Base-by-base conservation (phyloP, 768 basidiomycete species). In the Fistulinella prunicolor region DNA sequence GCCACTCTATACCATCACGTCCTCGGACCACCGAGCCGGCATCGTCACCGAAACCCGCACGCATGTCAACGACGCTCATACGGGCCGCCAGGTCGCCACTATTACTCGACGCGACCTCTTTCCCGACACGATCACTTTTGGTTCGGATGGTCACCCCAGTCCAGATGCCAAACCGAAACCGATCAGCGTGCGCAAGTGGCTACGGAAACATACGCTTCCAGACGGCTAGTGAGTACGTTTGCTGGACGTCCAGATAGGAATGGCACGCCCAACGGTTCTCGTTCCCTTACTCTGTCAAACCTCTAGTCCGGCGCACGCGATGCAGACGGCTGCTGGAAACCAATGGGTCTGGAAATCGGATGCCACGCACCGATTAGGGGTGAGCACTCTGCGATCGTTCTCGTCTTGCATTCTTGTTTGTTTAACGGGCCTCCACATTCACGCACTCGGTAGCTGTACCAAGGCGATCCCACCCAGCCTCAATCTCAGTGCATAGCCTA, bases 41-140 rank as follows among this genome's bases (percentile, higher is more conserved):
- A 28, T 22, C 16, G 41, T 42, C 9, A 26, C 57, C 2, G 46
- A 54, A 38, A 50, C 46, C 21, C 38, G 39, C 9, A 51, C 46
- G n/a, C 20, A 42, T 9, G 34, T 58, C 20, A 22, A 34, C 13
- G 56, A 58, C 14, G 39, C 45, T 24, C 47, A 21, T 10, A 47
- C 42, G 4, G 42, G 57, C 1, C 43, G 12, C 17, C 23, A 37
- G 14, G 24, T 59, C 29, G 53, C 57, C 14, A 38, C 38, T 6
- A 23, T 49, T 16, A 41, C 38, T 0, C 45, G 46, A 26, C 47
- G 32, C 4, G 32, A 55, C 13, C 29, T 55, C 46, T 38, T 58
- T 22, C 46, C 57, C 9, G 57, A 55, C 29, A 58, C 42, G 10
- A 34, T 58, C n/a, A 50, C 48, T 3, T 54, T 58, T n/a, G n/a